These are phyloP conservation scores for Poronia punctata DNA, from an alignment of 495 filamentous ascomycete species.

Conservation along the genomic window DNA sequence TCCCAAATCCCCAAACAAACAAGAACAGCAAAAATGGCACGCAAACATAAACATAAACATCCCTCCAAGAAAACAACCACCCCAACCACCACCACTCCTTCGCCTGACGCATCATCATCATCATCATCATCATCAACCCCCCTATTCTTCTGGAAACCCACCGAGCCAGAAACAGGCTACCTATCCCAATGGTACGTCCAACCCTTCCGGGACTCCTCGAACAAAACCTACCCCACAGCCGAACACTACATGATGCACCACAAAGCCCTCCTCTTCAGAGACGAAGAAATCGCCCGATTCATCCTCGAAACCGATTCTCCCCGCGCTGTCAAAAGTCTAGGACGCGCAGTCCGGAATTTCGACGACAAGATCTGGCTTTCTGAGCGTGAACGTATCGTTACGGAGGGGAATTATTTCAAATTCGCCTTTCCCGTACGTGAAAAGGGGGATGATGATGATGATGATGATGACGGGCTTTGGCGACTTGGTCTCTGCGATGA, in stretches of 20 bases:
- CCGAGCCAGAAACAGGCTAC: conserved; percentile 19
- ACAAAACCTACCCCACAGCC: conserved; percentile 28
- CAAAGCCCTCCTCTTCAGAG: conserved; percentile 51
- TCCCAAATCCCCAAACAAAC: too few species aligned
- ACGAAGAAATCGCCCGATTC: conserved; percentile 25
- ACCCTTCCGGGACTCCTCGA: conserved; percentile 22
- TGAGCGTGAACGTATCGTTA: conserved; percentile 49
- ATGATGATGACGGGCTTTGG: background rate
- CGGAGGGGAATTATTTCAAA: conserved; percentile 53
- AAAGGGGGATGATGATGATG: background rate
- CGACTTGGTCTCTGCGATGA: background rate
- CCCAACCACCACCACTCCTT: background rate
- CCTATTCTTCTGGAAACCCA: conserved; percentile 29
- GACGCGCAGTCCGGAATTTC: conserved; percentile 50
- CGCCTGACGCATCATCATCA: background rate
- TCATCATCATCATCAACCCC: too few species aligned
- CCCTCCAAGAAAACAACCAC: background rate
- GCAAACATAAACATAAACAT: background rate
- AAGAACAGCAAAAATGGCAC: background rate
- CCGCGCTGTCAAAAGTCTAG: conserved; percentile 45
- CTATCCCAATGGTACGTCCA: conserved; percentile 30
- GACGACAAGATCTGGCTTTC: conserved; percentile 45
- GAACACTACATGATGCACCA: conserved; percentile 58
- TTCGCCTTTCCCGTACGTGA: conserved; percentile 31
- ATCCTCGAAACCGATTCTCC: conserved; percentile 40